Evolutionary conservation across 306 rosid genomes (phyloP).

Genomic region (Rosa persica): DNA sequence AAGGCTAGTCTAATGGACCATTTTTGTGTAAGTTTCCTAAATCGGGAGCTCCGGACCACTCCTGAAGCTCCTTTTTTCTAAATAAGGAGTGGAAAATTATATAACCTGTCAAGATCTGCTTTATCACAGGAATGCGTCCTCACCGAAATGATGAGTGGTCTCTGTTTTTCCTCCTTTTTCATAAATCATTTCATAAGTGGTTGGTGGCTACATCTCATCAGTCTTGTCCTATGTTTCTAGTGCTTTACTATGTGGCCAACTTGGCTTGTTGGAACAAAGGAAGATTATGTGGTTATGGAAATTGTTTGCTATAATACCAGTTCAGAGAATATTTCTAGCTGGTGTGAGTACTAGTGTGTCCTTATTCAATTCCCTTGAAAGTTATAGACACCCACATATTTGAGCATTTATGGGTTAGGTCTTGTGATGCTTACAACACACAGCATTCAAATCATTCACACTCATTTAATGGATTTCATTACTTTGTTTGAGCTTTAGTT

Average conservation of each 20-base stretch:
- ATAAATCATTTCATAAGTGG: not conserved
- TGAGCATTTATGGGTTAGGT: not conserved
- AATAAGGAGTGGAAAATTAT: not conserved
- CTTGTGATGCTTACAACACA: not conserved
- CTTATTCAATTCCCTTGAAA: not conserved
- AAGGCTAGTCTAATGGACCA: not conserved
- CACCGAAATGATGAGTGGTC: constrained; percentile 5
- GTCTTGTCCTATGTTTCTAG: not conserved
- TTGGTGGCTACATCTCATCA: constrained; percentile 6
- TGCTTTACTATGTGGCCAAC: not conserved
- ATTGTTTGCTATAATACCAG: not conserved
- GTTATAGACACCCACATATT: constrained; percentile 4
- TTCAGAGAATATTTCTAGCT: not conserved
- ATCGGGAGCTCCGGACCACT: too few species aligned
- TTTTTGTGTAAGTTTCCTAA: too few species aligned
- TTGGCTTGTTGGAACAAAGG: not conserved
- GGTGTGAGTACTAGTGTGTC: not conserved
- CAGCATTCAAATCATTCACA: not conserved
- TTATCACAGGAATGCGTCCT: not conserved
- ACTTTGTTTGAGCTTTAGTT: too few species aligned
- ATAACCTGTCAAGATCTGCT: not conserved
- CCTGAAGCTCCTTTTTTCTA: not conserved
- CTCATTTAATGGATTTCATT: not conserved
- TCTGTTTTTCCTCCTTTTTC: not conserved
- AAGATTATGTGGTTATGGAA: constrained; percentile 3